Evolutionary conservation across 352 stramenopile genomes (phyloP).

Genomic region (Phytophthora vignae): DNA sequence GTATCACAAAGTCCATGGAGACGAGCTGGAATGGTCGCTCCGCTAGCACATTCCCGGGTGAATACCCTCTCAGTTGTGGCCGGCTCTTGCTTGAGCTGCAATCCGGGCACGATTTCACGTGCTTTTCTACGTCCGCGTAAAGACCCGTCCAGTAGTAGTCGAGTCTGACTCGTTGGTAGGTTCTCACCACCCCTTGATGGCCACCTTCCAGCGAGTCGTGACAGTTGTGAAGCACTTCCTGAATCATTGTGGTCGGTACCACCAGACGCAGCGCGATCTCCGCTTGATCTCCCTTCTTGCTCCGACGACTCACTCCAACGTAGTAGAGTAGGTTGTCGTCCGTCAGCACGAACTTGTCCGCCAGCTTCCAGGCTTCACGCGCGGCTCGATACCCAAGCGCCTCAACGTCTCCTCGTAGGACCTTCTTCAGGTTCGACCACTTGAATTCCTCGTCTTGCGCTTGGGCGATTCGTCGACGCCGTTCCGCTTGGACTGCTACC

Average conservation of each 20-base stretch:
- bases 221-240: background rate
- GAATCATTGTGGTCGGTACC: background rate
- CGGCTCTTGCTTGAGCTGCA: slow-evolving; percentile 10
- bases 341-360: too few relatives aligned
- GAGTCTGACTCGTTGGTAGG: background rate
- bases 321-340: too few relatives aligned
- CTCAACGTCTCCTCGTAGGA: background rate
- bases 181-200: background rate
- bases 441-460: background rate
- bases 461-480: background rate
- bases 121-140: background rate
- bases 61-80: slow-evolving; percentile 1
- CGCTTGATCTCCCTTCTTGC: too few relatives aligned
- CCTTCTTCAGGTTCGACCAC: background rate
- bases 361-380: background rate
- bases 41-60: slow-evolving; percentile 3
- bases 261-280: too few relatives aligned
- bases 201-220: background rate
- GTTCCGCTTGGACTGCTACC: too few relatives aligned
- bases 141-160: background rate
- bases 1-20: background rate
- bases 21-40: slow-evolving; percentile 4
- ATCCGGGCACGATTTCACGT: background rate
- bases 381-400: background rate
- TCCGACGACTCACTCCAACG: too few relatives aligned